Conservation (phyloP, 2,329 filamentous ascomycete species). For the Graphilbum fragrans region DNA sequence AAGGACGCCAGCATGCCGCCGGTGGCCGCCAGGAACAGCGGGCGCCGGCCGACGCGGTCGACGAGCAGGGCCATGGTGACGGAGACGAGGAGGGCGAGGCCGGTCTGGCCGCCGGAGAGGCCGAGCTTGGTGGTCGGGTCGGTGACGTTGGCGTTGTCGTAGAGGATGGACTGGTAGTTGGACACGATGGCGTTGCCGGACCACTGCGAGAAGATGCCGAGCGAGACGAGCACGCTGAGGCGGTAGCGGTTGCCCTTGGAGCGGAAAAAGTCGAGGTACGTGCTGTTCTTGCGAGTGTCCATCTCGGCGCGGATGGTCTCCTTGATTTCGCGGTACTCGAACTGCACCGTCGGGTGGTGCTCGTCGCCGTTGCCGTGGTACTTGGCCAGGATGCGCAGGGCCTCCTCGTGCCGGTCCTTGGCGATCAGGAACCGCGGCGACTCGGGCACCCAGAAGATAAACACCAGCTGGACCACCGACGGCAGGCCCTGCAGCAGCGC, state of each 20-base stretch:
- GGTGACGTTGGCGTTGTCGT: slow-evolving; percentile 47
- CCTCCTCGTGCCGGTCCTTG: slow-evolving; percentile 46
- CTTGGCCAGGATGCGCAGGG: slow-evolving; percentile 44
- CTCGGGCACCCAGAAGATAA: slow-evolving; percentile 58
- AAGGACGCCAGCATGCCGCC: slow-evolving; percentile 33
- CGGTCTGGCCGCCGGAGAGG: slow-evolving; percentile 43
- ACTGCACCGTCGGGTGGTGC: slow-evolving; percentile 49
- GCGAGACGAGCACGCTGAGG: slow-evolving; percentile 46
- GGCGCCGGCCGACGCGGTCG: slow-evolving; percentile 38
- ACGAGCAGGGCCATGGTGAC: slow-evolving; percentile 37
- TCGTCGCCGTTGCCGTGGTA: slow-evolving; percentile 47
- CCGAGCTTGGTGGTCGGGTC: slow-evolving; percentile 43
- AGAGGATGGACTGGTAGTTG: slow-evolving; percentile 54
- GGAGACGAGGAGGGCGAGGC: slow-evolving; percentile 44
- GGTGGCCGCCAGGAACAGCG: slow-evolving; percentile 38
- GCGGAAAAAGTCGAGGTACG: slow-evolving; percentile 47
- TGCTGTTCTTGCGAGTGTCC: slow-evolving; percentile 31
- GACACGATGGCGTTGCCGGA: slow-evolving; percentile 55
- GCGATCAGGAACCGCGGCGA: slow-evolving; percentile 53
- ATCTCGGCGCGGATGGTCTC: slow-evolving; percentile 49
- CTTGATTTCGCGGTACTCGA: slow-evolving; percentile 55
- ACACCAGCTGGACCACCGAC: slow-evolving; percentile 46
- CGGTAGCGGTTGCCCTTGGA: slow-evolving; percentile 53
- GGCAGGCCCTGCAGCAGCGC: slow-evolving; percentile 52
- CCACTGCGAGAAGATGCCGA: slow-evolving; percentile 57